phyloP scores from a whole-genome alignment of 1,284 basidiomycete species.

The Ganoderma lingzhi region DNA sequence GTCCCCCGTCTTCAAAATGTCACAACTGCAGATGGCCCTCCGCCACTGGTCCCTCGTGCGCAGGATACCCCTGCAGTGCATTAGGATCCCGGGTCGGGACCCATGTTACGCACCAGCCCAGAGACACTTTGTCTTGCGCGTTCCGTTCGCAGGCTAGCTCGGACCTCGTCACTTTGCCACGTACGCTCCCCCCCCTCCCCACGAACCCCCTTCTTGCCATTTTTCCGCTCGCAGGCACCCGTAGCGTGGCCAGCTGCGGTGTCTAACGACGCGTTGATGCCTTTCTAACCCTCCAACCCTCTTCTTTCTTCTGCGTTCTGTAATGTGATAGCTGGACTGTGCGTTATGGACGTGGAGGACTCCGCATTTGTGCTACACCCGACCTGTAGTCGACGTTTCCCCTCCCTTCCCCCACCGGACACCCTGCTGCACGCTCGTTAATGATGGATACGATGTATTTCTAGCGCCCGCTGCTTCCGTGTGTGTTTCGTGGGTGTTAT shows the following conservation, averaged over 20 bases:
- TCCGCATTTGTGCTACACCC: conserved; percentile 22
- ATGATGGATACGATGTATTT: conserved; percentile 19
- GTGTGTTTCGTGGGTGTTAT: neutral
- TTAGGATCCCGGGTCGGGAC: neutral
- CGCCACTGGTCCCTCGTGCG: neutral
- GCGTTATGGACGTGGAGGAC: conserved; percentile 32
- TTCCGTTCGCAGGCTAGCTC: conserved; percentile 8
- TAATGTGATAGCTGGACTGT: conserved; percentile 36
- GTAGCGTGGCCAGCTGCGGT: conserved; percentile 23
- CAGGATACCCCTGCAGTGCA: neutral
- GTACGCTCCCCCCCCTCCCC: conserved; percentile 7
- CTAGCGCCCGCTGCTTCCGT: neutral
- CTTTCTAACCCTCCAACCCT: neutral
- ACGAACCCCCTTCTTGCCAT: conserved; percentile 9
- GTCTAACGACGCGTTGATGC: neutral
- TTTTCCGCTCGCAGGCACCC: neutral
- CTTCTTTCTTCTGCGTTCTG: conserved; percentile 14
- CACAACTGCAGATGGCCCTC: conserved; percentile 1
- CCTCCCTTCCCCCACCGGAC: neutral
- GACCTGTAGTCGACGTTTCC: conserved; percentile 27
- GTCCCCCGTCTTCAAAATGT: neutral
- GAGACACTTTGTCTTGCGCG: conserved; percentile 13
- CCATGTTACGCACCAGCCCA: neutral
- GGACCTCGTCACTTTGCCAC: conserved; percentile 20
- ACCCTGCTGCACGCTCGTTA: conserved; percentile 29